phyloP scores from a whole-genome alignment of 192 early-diverging fungal species.

The Pilaira anomala region DNA sequence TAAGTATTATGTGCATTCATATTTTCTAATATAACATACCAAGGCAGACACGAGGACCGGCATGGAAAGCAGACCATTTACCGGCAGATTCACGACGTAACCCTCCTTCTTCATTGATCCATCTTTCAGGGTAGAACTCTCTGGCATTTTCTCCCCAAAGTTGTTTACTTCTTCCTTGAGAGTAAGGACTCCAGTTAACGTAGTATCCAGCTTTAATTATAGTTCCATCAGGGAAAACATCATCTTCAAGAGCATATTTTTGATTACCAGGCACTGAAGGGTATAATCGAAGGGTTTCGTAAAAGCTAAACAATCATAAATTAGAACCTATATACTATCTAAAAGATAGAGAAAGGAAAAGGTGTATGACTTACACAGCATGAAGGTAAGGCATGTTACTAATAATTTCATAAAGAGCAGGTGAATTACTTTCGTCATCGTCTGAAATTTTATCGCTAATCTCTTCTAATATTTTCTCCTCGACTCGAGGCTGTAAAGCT shows the following conservation, averaged over 20 bases:
- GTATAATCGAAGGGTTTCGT: conserved; percentile 63
- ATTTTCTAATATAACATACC: not conserved
- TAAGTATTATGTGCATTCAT: not conserved
- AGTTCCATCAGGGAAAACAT: conserved; percentile 59
- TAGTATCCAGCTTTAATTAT: conserved; percentile 45
- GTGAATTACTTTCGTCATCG: conserved; percentile 22
- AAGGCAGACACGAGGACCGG: conserved; percentile 44
- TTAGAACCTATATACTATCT: not conserved
- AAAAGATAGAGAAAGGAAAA: not conserved
- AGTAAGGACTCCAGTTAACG: conserved; percentile 50
- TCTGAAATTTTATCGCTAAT: conserved; percentile 30
- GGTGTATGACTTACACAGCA: conserved; percentile 29
- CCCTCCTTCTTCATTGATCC: conserved; percentile 45
- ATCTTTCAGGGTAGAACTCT: conserved; percentile 64
- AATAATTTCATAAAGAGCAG: conserved; percentile 29
- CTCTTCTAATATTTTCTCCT: conserved; percentile 44
- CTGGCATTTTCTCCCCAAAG: conserved; percentile 67
- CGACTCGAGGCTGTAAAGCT: conserved; percentile 38
- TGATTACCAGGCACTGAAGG: conserved; percentile 61
- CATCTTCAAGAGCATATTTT: conserved; percentile 55
- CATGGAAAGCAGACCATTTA: conserved; percentile 57
- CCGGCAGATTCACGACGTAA: conserved; percentile 35
- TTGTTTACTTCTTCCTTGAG: conserved; percentile 45
- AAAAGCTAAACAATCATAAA: conserved; percentile 16
- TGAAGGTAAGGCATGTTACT: conserved; percentile 36